phyloP scores from a whole-genome alignment of 2,329 filamentous ascomycete species.

The Neofusicoccum cordaticola region DNA sequence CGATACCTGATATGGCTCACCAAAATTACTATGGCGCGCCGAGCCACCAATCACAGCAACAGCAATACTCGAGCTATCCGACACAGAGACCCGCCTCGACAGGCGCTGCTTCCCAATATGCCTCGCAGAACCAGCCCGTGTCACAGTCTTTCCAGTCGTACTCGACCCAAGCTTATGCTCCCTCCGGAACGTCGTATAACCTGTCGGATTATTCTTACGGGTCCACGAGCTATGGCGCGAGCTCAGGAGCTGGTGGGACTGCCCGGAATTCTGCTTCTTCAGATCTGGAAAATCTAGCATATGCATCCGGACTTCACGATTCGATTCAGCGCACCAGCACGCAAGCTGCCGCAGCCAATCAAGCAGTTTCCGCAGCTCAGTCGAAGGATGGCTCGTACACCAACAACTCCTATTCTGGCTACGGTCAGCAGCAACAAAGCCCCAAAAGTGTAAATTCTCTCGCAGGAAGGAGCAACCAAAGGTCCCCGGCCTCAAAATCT shows the following conservation, averaged over 20 bases:
- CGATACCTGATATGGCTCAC: conserved; percentile 1
- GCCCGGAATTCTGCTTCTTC: neutral
- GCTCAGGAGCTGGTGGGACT: neutral
- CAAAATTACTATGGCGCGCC: conserved; percentile 2
- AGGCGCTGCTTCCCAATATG: neutral
- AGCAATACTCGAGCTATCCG: neutral
- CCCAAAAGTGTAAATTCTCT: conserved; percentile 13
- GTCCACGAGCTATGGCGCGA: conserved; percentile 2
- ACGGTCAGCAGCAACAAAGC: neutral
- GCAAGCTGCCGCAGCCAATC: neutral
- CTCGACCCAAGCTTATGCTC: neutral
- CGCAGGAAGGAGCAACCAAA: neutral
- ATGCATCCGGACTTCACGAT: conserved; percentile 7
- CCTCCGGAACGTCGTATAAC: neutral
- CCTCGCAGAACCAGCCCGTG: neutral
- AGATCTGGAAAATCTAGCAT: conserved; percentile 16
- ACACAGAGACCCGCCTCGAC: neutral
- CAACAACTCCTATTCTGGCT: neutral
- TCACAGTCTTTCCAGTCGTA: conserved; percentile 1
- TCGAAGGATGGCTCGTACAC: neutral
- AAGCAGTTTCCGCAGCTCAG: neutral
- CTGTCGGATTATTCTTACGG: conserved; percentile 13
- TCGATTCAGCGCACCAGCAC: neutral
- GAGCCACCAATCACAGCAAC: neutral
- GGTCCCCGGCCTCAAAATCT: neutral